Conservation (phyloP, 257 asterid genomes). For the Primulina tabacum region DNA sequence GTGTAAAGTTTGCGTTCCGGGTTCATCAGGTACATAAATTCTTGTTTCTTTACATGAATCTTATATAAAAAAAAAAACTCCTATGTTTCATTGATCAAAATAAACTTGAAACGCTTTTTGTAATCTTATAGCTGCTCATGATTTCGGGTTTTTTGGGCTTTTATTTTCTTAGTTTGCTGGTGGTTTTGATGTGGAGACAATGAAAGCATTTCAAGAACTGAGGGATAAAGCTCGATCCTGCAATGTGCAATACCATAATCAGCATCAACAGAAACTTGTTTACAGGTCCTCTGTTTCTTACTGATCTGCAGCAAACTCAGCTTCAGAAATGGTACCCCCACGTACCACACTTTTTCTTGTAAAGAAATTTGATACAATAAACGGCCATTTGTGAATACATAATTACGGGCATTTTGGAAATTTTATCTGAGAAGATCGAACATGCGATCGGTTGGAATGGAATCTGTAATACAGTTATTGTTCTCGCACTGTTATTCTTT, state of each 20-base stretch:
- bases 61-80: neutral
- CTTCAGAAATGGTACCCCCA: conserved; percentile 35
- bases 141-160: neutral
- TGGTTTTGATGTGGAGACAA: conserved; percentile 71
- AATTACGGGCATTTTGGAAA: conserved; percentile 13
- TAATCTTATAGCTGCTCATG: conserved; percentile 6
- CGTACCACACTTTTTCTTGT: conserved; percentile 33
- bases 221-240: conserved; percentile 51
- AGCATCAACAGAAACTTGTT: conserved; percentile 53
- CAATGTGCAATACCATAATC: conserved; percentile 39
- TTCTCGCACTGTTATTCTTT: neutral
- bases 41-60: neutral
- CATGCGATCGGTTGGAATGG: neutral
- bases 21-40: conserved; percentile 60
- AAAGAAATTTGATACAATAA: conserved; percentile 25
- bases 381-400: conserved; percentile 24
- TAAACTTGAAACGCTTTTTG: neutral
- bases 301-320: conserved; percentile 55
- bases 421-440: neutral
- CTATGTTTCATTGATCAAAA: neutral
- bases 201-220: conserved; percentile 68
- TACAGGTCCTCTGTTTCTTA: conserved; percentile 43
- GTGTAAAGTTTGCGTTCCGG: conserved; percentile 35
- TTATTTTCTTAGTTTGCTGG: conserved; percentile 65
- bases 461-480: too few species aligned